phyloP scores from a whole-genome alignment of 208 protist genomes.

The Trypanosoma melophagium region DNA sequence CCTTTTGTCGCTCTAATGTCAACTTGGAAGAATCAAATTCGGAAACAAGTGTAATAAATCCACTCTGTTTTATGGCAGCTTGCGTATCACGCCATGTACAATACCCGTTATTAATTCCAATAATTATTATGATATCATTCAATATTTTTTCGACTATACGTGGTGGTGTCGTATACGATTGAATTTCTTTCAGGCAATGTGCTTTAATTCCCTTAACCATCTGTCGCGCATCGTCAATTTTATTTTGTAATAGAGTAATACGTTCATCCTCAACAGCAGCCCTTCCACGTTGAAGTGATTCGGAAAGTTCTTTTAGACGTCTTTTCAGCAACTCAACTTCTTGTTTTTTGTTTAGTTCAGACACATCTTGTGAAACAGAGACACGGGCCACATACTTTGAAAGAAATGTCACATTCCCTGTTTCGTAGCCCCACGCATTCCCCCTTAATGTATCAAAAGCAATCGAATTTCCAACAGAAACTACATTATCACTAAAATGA shows the following conservation, averaged over 20 bases:
- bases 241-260: constrained; percentile 8
- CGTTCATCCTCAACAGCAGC: constrained; percentile 16
- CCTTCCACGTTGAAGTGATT: constrained; percentile 12
- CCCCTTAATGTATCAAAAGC: constrained; percentile 21
- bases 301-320: constrained; percentile 4
- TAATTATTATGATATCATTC: constrained; percentile 37
- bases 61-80: constrained; percentile 21
- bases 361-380: constrained; percentile 9
- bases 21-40: constrained; percentile 39
- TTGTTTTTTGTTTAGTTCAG: constrained; percentile 9
- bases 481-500: not conserved
- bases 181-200: constrained; percentile 35
- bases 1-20: constrained; percentile 11
- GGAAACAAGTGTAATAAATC: constrained; percentile 38
- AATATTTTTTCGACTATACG: constrained; percentile 30
- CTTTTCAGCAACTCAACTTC: constrained; percentile 3
- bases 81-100: constrained; percentile 30
- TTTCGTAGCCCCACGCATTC: constrained; percentile 10
- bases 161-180: constrained; percentile 30
- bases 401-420: constrained; percentile 23
- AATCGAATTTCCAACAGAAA: constrained; percentile 20
- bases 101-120: constrained; percentile 25
- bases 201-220: constrained; percentile 38
- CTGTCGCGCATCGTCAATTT: constrained; percentile 31
- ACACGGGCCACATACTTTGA: constrained; percentile 22